A percentile compares a stretch with the other conserved stretches of the same genome.
phyloP scores from a whole-genome alignment of 495 filamentous ascomycete genomes.

The Chaetomidium leptoderma region DNA sequence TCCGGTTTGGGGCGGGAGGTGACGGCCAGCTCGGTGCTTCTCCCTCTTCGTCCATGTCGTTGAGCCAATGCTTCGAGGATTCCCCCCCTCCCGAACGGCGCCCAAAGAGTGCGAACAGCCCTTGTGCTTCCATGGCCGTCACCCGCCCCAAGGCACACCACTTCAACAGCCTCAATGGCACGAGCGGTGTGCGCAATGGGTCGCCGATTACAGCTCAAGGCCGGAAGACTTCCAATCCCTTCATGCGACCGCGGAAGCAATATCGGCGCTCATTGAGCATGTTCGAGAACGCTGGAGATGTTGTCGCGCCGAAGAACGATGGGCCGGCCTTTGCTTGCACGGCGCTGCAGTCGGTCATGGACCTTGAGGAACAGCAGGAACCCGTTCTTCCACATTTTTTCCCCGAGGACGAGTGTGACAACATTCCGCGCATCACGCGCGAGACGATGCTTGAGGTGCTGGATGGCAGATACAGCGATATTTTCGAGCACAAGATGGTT shows the following conservation, averaged over 20 bases:
- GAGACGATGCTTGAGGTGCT: slow-evolving; percentile 77
- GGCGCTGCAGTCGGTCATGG: slow-evolving; percentile 66
- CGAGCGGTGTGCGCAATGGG: slow-evolving; percentile 54
- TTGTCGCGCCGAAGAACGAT: slow-evolving; percentile 66
- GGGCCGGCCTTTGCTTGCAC: slow-evolving; percentile 44
- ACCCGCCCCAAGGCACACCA: slow-evolving; percentile 61
- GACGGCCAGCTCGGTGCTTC: slow-evolving; percentile 39
- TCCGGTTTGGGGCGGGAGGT: slow-evolving; percentile 68
- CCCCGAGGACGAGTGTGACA: slow-evolving; percentile 73
- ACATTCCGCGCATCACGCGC: slow-evolving; percentile 79
- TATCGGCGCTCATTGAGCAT: slow-evolving; percentile 91
- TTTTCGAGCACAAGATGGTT: slow-evolving; percentile 73
- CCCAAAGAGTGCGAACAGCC: slow-evolving; percentile 53
- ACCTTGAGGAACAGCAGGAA: slow-evolving; percentile 62
- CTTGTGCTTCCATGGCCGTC: slow-evolving; percentile 47
- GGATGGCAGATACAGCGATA: slow-evolving; percentile 71
- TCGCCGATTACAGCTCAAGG: slow-evolving; percentile 68
- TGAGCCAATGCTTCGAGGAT: slow-evolving; percentile 72
- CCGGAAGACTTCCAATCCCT: slow-evolving; percentile 66
- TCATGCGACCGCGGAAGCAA: slow-evolving; percentile 76
- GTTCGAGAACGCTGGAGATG: slow-evolving; percentile 87
- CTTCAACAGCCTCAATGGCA: slow-evolving; percentile 43
- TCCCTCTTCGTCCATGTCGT: slow-evolving; percentile 55
- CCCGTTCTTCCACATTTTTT: slow-evolving; percentile 80
- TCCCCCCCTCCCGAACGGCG: slow-evolving; percentile 71